These are phyloP conservation scores for Penicillium griseofulvum DNA, from an alignment of 2,329 filamentous ascomycete genomes.

Conservation along the genomic window DNA sequence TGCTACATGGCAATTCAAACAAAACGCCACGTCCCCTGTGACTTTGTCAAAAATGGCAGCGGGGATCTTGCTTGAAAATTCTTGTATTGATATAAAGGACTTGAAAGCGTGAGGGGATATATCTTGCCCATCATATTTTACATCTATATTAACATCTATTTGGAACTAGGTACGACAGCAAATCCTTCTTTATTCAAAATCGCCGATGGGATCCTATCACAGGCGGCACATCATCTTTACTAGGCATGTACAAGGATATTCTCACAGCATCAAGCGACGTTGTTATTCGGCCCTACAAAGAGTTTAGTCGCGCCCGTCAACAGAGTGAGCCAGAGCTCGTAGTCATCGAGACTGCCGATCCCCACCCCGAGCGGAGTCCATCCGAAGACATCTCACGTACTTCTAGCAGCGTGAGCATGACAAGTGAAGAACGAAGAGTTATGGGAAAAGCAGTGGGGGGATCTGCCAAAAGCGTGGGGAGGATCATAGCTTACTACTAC, in stretches of 20 bases:
- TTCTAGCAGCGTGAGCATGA: background rate
- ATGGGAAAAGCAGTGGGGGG: constrained; percentile 12
- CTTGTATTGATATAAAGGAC: constrained; percentile 14
- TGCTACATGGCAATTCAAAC: constrained; percentile 27
- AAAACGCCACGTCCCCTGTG: background rate
- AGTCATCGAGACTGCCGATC: constrained; percentile 1
- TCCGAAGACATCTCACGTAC: background rate
- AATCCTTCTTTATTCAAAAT: constrained; percentile 30
- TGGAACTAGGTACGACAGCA: constrained; percentile 20
- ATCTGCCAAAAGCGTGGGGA: constrained; percentile 25
- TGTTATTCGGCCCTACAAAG: constrained; percentile 24
- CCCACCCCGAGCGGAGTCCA: background rate
- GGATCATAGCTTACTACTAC: constrained; percentile 26
- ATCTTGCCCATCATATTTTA: background rate
- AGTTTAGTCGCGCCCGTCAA: constrained; percentile 10
- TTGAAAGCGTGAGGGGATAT: constrained; percentile 11
- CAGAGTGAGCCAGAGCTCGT: constrained; percentile 4
- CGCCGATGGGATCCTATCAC: constrained; percentile 33
- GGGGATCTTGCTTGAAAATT: constrained; percentile 21
- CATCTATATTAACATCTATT: background rate
- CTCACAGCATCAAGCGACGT: constrained; percentile 20
- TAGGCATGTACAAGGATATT: constrained; percentile 24
- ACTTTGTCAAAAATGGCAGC: constrained; percentile 23
- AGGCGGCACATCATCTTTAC: constrained; percentile 21
- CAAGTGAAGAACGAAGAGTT: background rate